A percentile compares a stretch with the other conserved stretches of the same genome.
Conservation (phyloP, 1,284 basidiomycete genomes). For the Trichosporon sp. region DNA sequence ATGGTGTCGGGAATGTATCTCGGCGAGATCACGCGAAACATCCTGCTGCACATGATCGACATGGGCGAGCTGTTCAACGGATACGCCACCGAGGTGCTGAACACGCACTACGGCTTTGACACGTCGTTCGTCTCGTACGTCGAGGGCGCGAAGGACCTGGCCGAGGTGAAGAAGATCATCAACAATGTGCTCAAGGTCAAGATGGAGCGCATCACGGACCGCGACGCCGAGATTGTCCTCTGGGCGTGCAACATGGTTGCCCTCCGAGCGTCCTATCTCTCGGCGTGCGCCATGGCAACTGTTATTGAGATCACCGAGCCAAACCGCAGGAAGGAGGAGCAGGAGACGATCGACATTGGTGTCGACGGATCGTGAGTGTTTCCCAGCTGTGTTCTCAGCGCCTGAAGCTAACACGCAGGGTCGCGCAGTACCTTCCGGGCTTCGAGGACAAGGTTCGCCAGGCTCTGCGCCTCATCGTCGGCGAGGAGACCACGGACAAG, state of each 20-base stretch:
- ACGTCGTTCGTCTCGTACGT: conserved; percentile 85
- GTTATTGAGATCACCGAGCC: conserved; percentile 72
- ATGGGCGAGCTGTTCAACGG: conserved; percentile 68
- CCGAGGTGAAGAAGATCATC: conserved; percentile 55
- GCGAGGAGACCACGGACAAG: conserved; percentile 67
- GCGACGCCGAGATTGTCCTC: conserved; percentile 65
- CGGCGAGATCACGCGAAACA: conserved; percentile 83
- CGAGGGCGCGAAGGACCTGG: conserved; percentile 52
- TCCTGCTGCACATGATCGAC: conserved; percentile 81
- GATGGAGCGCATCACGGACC: conserved; percentile 45
- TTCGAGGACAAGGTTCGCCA: conserved; percentile 71
- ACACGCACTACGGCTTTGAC: conserved; percentile 89
- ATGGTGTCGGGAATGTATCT: conserved; percentile 99
- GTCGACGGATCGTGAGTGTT: conserved; percentile 72
- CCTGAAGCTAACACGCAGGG: conserved; percentile 50
- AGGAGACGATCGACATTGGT: conserved; percentile 63
- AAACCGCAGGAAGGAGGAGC: conserved; percentile 52
- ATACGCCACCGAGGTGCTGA: conserved; percentile 63
- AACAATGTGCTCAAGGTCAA: conserved; percentile 60
- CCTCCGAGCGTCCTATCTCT: conserved; percentile 72
- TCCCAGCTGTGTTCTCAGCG: background rate
- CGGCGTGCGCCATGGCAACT: conserved; percentile 80
- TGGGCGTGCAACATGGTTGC: conserved; percentile 74
- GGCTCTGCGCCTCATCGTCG: conserved; percentile 69
- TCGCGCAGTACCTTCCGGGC: conserved; percentile 84